phyloP scores from a whole-genome alignment of 768 basidiomycete species.

The Hebeloma cylindrosporum region DNA sequence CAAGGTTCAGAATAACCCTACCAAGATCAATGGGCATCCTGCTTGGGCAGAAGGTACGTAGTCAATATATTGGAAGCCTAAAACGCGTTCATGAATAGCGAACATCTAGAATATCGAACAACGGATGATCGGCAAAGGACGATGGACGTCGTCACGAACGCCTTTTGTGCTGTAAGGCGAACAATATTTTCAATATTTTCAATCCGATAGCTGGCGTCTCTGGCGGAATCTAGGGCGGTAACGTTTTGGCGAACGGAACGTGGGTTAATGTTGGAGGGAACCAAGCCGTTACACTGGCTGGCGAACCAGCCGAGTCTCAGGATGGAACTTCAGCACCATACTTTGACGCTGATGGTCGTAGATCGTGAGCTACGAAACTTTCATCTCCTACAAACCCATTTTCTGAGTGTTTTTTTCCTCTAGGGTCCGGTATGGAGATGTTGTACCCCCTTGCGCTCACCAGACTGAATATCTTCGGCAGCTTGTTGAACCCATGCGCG shows the following conservation, averaged over 20 bases:
- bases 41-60: conserved; percentile 69
- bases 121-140: conserved; percentile 56
- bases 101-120: conserved; percentile 50
- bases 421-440: conserved; percentile 51
- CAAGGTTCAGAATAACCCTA: conserved; percentile 74
- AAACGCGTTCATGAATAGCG: neutral
- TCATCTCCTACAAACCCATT: neutral
- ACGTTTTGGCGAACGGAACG: conserved; percentile 71
- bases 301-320: conserved; percentile 44
- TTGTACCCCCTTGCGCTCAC: too few relatives aligned
- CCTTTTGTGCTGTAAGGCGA: conserved; percentile 70
- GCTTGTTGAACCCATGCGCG: conserved; percentile 65
- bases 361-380: conserved; percentile 42
- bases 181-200: too few relatives aligned
- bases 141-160: conserved; percentile 75
- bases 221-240: conserved; percentile 52
- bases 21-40: conserved; percentile 62
- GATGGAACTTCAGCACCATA: conserved; percentile 47
- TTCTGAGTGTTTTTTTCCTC: neutral
- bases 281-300: conserved; percentile 63
- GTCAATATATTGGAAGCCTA: conserved; percentile 8
- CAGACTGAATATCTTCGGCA: conserved; percentile 18
- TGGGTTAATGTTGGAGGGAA: conserved; percentile 80
- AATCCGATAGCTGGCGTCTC: too few relatives aligned
- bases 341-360: conserved; percentile 56